Conservation (phyloP, 2,329 filamentous ascomycete species). For the Sclerotinia nivalis region DNA sequence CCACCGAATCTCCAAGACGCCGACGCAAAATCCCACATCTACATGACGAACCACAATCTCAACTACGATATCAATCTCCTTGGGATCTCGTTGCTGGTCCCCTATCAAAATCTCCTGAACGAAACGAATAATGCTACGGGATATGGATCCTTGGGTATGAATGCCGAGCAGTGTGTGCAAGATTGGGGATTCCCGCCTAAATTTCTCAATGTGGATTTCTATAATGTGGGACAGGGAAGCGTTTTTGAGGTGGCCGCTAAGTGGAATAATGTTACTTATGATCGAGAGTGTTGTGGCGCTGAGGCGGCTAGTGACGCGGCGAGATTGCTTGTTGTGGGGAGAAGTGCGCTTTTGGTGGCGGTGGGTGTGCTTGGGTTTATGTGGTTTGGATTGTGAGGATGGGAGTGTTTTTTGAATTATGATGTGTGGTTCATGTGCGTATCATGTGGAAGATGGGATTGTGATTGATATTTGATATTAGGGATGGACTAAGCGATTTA, state of each 20-base stretch:
- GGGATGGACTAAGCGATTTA: not conserved
- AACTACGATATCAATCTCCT: slow-evolving; percentile 74
- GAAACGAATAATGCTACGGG: slow-evolving; percentile 69
- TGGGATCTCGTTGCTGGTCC: slow-evolving; percentile 65
- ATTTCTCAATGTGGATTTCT: slow-evolving; percentile 82
- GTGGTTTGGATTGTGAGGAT: not conserved
- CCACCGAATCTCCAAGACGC: slow-evolving; percentile 63
- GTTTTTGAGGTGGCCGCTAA: slow-evolving; percentile 73
- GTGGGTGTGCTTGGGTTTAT: slow-evolving; percentile 3
- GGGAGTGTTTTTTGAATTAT: not conserved
- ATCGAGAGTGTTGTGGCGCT: slow-evolving; percentile 56
- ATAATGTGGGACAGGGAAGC: slow-evolving; percentile 67
- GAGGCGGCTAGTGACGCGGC: not conserved
- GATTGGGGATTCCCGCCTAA: slow-evolving; percentile 71
- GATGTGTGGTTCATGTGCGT: not conserved
- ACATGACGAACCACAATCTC: slow-evolving; percentile 88
- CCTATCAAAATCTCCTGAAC: slow-evolving; percentile 68
- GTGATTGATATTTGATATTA: not conserved
- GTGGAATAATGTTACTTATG: slow-evolving; percentile 73
- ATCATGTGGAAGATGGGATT: not conserved
- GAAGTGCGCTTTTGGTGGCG: not conserved
- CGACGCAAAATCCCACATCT: slow-evolving; percentile 63
- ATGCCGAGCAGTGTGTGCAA: slow-evolving; percentile 60
- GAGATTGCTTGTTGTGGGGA: not conserved
- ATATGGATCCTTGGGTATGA: slow-evolving; percentile 64